Base-by-base conservation (phyloP, 2,329 filamentous ascomycete genomes). In the Tolypocladium ovalisporum region DNA sequence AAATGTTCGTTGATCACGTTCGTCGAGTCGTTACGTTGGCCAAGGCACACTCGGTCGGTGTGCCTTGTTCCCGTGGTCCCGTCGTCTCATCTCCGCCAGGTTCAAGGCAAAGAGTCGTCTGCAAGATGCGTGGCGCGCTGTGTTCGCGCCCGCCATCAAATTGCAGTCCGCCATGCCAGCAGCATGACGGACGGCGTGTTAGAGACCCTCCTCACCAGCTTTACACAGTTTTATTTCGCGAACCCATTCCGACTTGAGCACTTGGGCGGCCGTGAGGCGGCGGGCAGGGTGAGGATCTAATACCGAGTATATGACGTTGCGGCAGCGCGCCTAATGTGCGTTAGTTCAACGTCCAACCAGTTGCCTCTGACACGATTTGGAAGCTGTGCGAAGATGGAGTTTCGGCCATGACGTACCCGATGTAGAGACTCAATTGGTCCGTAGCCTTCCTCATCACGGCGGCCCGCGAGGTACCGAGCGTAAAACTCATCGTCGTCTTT, bases 221-320 rank as follows among this genome's bases (percentile, higher is more conserved):
- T 92, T 94, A 78, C 94, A 99, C 58, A 97, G 82, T 75, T 92
- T 96, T 74, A 97, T 97, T 73, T 97, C 93, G 65, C 94, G 89
- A 64, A 94, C 91, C 94, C 94, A 99, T 77, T 99, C 94, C 5
- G 93, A 97, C 74, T 96, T 96, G 67, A 99, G 84, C 58, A 97
- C 90, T 75, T 99, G 94, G 44, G 92, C 93, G 58, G 94, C 93
- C 35, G 91, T 97, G 70, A 99, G 93, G 65, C 94, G 90, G 62
- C 94, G 88, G 58, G 84, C 84, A 32, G 94, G 91, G 70, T 96
- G 97, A 35, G 94, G 94, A 69, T 99, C 94, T 52, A 99, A 82
- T 62, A 99, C 96, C 27, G 92, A 97, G 76, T 99, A 99, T 70
- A 99, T 97, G 67, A 99, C 94, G 67, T 99, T 99, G 61, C 94